phyloP scores from a whole-genome alignment of 495 filamentous ascomycete species.

The Xeromyces bisporus region DNA sequence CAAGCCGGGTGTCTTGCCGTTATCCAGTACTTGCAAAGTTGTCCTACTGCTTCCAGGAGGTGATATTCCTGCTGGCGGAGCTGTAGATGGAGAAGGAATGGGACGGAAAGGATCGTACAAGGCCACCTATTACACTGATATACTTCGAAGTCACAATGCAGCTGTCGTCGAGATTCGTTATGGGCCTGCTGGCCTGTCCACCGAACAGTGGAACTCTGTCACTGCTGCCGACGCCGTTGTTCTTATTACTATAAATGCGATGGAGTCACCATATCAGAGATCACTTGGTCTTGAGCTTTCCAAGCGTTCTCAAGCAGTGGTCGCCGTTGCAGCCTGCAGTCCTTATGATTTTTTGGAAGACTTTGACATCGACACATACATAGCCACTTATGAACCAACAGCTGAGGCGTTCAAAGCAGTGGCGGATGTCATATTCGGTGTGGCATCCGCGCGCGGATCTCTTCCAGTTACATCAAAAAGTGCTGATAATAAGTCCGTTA shows the following conservation, averaged over 20 bases:
- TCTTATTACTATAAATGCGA: conserved; percentile 28
- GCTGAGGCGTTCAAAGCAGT: conserved; percentile 28
- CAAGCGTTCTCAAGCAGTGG: conserved; percentile 12
- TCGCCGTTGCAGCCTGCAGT: conserved; percentile 27
- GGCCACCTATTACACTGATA: conserved; percentile 17
- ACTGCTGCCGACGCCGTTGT: conserved; percentile 25
- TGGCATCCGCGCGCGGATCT: conserved; percentile 12
- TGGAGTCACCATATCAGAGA: conserved; percentile 23
- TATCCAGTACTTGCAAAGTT: conserved; percentile 16
- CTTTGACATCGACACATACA: conserved; percentile 23
- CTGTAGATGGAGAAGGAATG: conserved; percentile 28
- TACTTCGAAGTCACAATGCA: conserved; percentile 11
- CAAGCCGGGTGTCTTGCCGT: conserved; percentile 13
- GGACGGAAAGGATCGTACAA: conserved; percentile 19
- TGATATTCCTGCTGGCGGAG: conserved; percentile 22
- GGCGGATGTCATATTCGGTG: conserved; percentile 25
- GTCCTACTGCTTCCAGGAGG: conserved; percentile 30
- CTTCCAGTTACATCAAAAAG: conserved; percentile 19
- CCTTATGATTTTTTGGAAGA: conserved; percentile 34
- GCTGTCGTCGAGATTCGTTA: conserved; percentile 20
- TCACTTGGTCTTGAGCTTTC: conserved; percentile 18
- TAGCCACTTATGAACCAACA: conserved; percentile 32
- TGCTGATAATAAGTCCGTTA: conserved; percentile 6
- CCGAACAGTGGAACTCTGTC: conserved; percentile 14
- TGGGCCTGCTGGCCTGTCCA: conserved; percentile 11